Evolutionary conservation across 2,329 filamentous ascomycete genomes (phyloP), one percentile per base, ranked within the genome.

Genomic region (Exserohilum turcica): DNA sequence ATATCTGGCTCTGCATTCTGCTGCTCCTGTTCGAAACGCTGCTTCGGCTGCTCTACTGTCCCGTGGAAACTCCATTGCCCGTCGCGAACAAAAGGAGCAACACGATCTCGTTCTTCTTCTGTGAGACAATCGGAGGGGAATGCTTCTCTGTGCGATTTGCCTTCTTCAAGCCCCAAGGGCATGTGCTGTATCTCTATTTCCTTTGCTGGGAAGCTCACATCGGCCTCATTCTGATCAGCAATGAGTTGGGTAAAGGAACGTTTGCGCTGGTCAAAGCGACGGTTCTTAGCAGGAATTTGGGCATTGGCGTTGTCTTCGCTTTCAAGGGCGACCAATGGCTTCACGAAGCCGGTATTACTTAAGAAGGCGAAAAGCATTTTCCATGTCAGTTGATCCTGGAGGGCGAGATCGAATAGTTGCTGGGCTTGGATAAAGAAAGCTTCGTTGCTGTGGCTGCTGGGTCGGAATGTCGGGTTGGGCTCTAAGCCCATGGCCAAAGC

Each of bases 401-500:
- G 28, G 16, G 52, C 54, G 6, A 50, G 29, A 3, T 53, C 27
- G 16, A 62, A 58, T 1, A 63, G 8, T n/a, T 21, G 28, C 6
- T 54, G 42, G 7, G 53, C 49, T 8, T 32, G 46, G 13, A 46
- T 47, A 21, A 56, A 54, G 13, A 56, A 57, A 6, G 31, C 43
- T 10, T 43, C 45, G 15, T 52, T 7, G 16, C 10, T 29, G 15
- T 43, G 24, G 9, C 13, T 8, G 16, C 7, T 39, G 12, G 42
- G 21, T 16, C 27, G 35, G 21, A 61, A 64, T 6, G 28, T 18
- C 4, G 50, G 24, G 8, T 61, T 52, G 1, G 45, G 36, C 15
- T 42, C 39, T 5, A 65, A 45, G 2, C 59, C 62, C 57, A 67
- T 46, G 3, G 57, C 62, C 8, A 65, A 28, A 7, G 57, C 45